These are phyloP conservation scores for Phialophora macrospora DNA, from an alignment of 2,329 filamentous ascomycete species.

Conservation along the genomic window DNA sequence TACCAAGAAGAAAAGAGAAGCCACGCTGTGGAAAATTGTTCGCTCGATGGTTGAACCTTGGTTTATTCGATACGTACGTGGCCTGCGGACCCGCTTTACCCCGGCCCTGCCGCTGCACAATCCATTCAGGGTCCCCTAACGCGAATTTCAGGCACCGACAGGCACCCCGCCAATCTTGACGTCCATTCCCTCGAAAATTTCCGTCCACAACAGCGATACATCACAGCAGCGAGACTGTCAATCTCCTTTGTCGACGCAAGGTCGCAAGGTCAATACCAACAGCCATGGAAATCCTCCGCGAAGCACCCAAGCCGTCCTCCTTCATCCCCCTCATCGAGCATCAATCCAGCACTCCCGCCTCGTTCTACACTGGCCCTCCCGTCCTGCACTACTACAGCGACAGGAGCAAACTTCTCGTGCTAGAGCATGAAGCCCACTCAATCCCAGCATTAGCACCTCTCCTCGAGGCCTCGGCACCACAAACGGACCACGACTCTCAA, in stretches of 20 bases:
- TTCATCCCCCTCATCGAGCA: slow-evolving; percentile 53
- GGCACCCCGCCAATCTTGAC: neutral
- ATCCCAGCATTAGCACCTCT: slow-evolving; percentile 43
- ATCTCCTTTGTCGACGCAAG: neutral
- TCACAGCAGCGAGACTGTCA: neutral
- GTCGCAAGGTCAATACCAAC: neutral
- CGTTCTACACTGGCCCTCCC: slow-evolving; percentile 54
- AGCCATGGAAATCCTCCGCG: slow-evolving; percentile 51
- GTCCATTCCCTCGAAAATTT: slow-evolving; percentile 4
- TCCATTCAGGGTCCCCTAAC: neutral
- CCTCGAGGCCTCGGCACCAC: slow-evolving; percentile 18
- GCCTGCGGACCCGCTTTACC: neutral
- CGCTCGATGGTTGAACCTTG: neutral
- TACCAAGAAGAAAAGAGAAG: neutral
- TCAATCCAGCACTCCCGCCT: slow-evolving; percentile 54
- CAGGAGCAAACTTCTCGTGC: slow-evolving; percentile 51
- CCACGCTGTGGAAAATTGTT: slow-evolving; percentile 2
- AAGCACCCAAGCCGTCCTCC: slow-evolving; percentile 47
- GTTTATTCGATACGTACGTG: neutral
- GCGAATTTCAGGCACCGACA: neutral
- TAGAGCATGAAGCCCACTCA: slow-evolving; percentile 48
- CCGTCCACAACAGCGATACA: neutral
- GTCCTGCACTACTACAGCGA: slow-evolving; percentile 55
- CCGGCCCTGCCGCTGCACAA: slow-evolving; percentile 3
- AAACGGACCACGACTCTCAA: slow-evolving; percentile 17